Evolutionary conservation across 1,284 basidiomycete genomes (phyloP).

Genomic region (Melanopsichium pennsylvanicum): DNA sequence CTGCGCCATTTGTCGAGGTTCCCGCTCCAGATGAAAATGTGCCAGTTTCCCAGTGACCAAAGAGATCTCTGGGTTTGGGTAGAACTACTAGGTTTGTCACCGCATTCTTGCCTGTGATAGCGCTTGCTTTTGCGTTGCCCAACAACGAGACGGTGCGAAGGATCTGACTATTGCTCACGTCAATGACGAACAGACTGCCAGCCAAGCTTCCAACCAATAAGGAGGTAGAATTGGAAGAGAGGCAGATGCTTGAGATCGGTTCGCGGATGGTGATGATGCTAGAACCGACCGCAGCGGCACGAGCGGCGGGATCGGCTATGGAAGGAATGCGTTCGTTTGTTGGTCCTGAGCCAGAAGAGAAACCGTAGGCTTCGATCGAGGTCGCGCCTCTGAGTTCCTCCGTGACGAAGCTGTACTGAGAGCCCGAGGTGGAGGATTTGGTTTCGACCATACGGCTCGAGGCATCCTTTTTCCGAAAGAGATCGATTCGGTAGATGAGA

Average conservation of each 20-base stretch:
- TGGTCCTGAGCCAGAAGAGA: constrained; percentile 18
- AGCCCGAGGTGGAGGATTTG: constrained; percentile 8
- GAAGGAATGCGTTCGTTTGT: constrained; percentile 21
- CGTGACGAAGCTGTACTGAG: constrained; percentile 33
- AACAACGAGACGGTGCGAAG: constrained; percentile 74
- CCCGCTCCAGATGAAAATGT: constrained; percentile 7
- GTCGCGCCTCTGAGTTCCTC: constrained; percentile 26
- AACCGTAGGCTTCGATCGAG: constrained; percentile 24
- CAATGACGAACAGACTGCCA: constrained; percentile 80
- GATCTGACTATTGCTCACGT: constrained; percentile 87
- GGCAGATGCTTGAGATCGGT: constrained; percentile 74
- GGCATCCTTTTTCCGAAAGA: constrained; percentile 71
- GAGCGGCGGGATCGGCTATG: constrained; percentile 3
- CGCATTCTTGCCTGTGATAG: constrained; percentile 43
- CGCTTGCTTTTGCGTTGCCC: constrained; percentile 32
- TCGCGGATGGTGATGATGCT: constrained; percentile 37
- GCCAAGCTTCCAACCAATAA: constrained; percentile 65
- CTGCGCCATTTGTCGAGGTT: constrained; percentile 13
- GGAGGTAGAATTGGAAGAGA: constrained; percentile 78
- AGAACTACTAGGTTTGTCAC: constrained; percentile 48
- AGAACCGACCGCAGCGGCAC: constrained; percentile 18
- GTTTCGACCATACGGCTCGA: constrained; percentile 31
- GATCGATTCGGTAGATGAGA: constrained; percentile 80
- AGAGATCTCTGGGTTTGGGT: constrained; percentile 44
- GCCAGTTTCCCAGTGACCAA: constrained; percentile 33